A percentile compares a stretch with the other conserved stretches of the same genome.
Evolutionary conservation across 768 basidiomycete species (phyloP).

Genomic region (Lactifluus pinguis): DNA sequence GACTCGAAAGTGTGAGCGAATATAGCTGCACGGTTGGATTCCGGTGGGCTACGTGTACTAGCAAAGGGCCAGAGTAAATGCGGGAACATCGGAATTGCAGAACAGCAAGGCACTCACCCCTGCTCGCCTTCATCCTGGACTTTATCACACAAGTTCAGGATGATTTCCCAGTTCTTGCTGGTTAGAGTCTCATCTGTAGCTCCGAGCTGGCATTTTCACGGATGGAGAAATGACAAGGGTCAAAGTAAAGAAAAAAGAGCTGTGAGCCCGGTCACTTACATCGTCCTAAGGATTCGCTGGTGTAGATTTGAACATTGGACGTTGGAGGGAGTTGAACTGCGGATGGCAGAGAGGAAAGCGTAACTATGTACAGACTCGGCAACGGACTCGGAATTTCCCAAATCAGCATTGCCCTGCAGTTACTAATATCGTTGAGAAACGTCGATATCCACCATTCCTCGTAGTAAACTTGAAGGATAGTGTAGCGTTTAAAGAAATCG

Average conservation of each 20-base stretch:
- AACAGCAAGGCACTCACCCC: conserved; percentile 47
- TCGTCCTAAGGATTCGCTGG: conserved; percentile 76
- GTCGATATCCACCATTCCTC: too few species aligned
- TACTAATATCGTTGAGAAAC: too few species aligned
- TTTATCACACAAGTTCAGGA: conserved; percentile 93
- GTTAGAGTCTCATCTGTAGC: conserved; percentile 98
- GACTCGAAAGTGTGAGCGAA: conserved; percentile 83
- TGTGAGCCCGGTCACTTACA: conserved; percentile 31
- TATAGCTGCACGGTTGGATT: conserved; percentile 97
- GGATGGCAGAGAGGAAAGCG: background rate
- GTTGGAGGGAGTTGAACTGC: background rate
- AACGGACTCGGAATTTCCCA: too few species aligned
- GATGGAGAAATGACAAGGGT: background rate
- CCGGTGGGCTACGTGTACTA: conserved; percentile 83
- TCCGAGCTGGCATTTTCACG: conserved; percentile 57
- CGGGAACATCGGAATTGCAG: background rate
- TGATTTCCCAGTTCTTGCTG: conserved; percentile 91
- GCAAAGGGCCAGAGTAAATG: conserved; percentile 3
- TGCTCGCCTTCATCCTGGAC: conserved; percentile 80
- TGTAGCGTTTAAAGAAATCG: too few species aligned
- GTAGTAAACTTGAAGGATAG: too few species aligned
- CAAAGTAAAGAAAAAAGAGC: background rate
- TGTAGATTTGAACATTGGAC: conserved; percentile 58
- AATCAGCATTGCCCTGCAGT: too few species aligned
- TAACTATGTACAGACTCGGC: too few species aligned